A percentile compares a stretch with the other conserved stretches of the same genome.
Evolutionary conservation across 2,329 filamentous ascomycete genomes (phyloP).

Genomic region (Claviceps sp.): DNA sequence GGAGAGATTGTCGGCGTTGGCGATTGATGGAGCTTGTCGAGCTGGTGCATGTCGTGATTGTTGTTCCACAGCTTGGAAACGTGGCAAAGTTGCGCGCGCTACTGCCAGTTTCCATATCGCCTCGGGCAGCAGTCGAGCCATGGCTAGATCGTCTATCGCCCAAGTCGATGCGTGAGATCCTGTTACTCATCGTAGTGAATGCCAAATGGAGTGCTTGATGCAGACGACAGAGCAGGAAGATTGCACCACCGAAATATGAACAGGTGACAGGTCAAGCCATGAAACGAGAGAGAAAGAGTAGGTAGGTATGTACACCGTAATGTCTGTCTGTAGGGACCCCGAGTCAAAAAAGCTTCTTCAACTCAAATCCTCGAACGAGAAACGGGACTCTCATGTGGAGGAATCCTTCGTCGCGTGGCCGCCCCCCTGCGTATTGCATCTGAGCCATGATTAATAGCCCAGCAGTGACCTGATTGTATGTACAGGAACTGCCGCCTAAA

Average conservation of each 20-base stretch:
- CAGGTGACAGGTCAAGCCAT: background rate
- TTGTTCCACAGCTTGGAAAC: conserved; percentile 8
- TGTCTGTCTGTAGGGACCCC: conserved; percentile 2
- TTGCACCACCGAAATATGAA: conserved; percentile 2
- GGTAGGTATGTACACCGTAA: too few species aligned
- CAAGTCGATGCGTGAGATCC: background rate
- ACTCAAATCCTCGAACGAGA: background rate
- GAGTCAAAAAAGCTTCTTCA: conserved; percentile 9
- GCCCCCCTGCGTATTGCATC: background rate
- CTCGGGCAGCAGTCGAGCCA: background rate
- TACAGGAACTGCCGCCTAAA: background rate
- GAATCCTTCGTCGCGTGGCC: background rate
- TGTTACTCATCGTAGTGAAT: background rate
- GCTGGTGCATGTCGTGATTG: conserved; percentile 12
- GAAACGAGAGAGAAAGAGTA: background rate
- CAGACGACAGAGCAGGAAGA: conserved; percentile 6
- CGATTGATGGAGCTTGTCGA: conserved; percentile 8
- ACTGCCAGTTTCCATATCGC: conserved; percentile 2
- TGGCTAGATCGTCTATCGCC: background rate
- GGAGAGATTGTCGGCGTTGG: conserved; percentile 5
- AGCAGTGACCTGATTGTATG: background rate
- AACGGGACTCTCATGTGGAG: background rate
- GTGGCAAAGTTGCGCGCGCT: conserved; percentile 2
- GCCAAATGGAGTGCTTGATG: conserved; percentile 3
- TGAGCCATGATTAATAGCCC: background rate